Conservation (phyloP, 257 asterid genomes). For the Salvia miltiorrhiza region DNA sequence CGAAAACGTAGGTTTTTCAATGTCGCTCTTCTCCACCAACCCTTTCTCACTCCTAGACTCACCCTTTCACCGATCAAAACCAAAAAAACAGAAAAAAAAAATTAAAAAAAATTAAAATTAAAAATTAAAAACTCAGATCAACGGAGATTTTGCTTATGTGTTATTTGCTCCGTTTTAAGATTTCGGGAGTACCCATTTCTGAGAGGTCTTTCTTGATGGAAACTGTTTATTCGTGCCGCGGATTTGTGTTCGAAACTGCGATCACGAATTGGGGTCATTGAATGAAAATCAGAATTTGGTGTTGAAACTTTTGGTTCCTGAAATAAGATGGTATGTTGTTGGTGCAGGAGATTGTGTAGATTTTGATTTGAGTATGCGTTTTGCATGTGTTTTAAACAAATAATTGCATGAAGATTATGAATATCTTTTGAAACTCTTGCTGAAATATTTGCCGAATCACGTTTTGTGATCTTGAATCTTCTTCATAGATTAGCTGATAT, state of each 20-base stretch:
- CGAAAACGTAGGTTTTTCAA: conserved; percentile 45
- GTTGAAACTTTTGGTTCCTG: conserved; percentile 12
- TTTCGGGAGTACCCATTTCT: conserved; percentile 15
- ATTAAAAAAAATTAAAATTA: too few species aligned
- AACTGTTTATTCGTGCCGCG: background rate
- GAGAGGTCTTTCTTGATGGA: background rate
- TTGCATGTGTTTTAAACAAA: background rate
- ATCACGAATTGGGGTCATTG: conserved; percentile 12
- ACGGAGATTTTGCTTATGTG: conserved; percentile 11
- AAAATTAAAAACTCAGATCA: conserved; percentile 13
- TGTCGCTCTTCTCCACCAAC: conserved; percentile 31
- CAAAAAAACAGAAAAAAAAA: background rate
- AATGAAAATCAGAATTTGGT: background rate
- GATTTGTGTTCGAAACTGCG: conserved; percentile 8
- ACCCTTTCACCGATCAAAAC: conserved; percentile 25
- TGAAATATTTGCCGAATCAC: background rate
- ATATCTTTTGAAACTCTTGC: background rate
- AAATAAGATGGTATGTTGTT: conserved; percentile 26
- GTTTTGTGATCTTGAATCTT: background rate
- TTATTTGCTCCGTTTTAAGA: conserved; percentile 2
- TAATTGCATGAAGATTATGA: background rate
- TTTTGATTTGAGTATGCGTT: background rate
- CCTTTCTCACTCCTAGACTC: conserved; percentile 6
- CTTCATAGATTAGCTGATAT: background rate
- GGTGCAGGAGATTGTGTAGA: background rate